Evolutionary conservation across 305 asterid genomes (phyloP), one percentile per base, ranked within the genome.

Genomic region (Lippia alba): DNA sequence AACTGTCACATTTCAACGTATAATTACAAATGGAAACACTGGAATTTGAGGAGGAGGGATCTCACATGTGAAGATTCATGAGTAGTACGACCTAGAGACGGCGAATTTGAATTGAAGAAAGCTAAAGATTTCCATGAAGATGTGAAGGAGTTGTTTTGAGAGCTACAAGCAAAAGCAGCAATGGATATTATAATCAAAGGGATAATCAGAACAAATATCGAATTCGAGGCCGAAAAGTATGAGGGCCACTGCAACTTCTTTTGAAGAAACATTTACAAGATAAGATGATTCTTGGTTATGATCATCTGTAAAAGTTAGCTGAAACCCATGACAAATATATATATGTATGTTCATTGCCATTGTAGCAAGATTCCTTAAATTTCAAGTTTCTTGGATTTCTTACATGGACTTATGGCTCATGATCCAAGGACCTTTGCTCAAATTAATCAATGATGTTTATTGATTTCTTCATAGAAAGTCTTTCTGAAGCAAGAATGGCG

Each of bases 121-220:
- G 39, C 41, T 6, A 51, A 24, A 50, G 67, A 50, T 17, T 44
- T 63, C 70, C 66, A 66, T 40, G 65, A 60, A 6, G n/a, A 19
- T 17, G 74, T 15, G 32, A 41, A 61, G 24, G 41, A 63, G 46
- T 18, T 62, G 62, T 33, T 64, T 46, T 24, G 57, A 46, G 67
- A 58, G 36, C n/a, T 72, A 6, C 14, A 40, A 44, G 61, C n/a
- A 32, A 46, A 10, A 50, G 36, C 32, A 34, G 39, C 17, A 2
- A 34, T 24, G 48, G 34, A 12, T 32, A 74, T 67, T 12, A 74
- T 44, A 61, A 67, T 3, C 65, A 74, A 74, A 67, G 78, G 70
- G 57, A 20, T 61, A 11, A 60, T 4, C 49, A 67, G 10, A 12
- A 41, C 15, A 59, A 57, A 30, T 20, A 74, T 40, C 8, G 41